Evolutionary conservation across 805 yeast genomes (phyloP).

Genomic region (Starmerella vitae): DNA sequence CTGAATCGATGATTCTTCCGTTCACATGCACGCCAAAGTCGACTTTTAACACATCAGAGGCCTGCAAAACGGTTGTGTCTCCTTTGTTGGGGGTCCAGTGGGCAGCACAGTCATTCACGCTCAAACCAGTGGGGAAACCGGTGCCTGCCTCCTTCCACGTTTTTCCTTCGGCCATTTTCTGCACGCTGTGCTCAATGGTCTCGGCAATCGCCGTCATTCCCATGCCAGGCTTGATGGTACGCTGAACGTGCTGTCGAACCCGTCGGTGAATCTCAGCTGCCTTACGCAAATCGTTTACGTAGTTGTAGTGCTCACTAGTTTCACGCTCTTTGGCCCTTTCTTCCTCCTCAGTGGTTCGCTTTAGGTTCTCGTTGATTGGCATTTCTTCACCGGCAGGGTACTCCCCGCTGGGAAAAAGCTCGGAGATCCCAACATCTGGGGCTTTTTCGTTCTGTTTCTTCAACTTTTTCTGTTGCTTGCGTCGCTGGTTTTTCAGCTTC

Average conservation of each 20-base stretch:
- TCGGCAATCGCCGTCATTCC: constrained; percentile 81
- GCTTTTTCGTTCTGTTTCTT: constrained; percentile 36
- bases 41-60: constrained; percentile 91
- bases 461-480: constrained; percentile 49
- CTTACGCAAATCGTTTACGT: constrained; percentile 64
- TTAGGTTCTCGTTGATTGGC: constrained; percentile 20
- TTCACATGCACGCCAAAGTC: constrained; percentile 95
- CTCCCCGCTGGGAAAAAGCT: constrained; percentile 49
- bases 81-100: constrained; percentile 97
- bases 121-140: constrained; percentile 97
- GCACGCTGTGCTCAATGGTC: constrained; percentile 68
- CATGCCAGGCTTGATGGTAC: constrained; percentile 79
- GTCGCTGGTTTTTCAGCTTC: constrained; percentile 32
- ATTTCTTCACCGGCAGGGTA: constrained; percentile 22
- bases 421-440: constrained; percentile 48
- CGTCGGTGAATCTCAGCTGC: constrained; percentile 94
- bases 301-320: constrained; percentile 37
- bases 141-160: constrained; percentile 58
- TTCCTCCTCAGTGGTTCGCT: constrained; percentile 77
- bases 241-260: constrained; percentile 67
- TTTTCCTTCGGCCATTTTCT: constrained; percentile 55
- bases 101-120: constrained; percentile 88
- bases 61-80: constrained; percentile 62
- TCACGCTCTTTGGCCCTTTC: constrained; percentile 60
- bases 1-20: constrained; percentile 88